phyloP scores from a whole-genome alignment of 1,284 basidiomycete species.

The Coniferiporia weirii region DNA sequence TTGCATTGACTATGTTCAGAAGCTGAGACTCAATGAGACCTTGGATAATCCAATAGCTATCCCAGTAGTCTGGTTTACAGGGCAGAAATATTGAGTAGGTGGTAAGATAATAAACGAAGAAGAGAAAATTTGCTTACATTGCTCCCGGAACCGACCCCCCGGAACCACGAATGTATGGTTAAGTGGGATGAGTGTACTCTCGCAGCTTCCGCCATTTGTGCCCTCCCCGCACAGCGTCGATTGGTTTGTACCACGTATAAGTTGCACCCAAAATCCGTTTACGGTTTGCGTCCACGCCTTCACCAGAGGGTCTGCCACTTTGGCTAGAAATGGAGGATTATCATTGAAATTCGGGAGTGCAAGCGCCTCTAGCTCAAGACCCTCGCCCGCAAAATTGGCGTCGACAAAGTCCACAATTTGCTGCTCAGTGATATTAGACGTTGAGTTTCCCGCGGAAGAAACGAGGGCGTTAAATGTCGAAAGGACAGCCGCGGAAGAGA shows the following conservation, averaged over 20 bases:
- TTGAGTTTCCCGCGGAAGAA: constrained; percentile 19
- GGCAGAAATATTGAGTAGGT: constrained; percentile 6
- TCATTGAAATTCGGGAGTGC: constrained; percentile 58
- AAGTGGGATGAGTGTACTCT: constrained; percentile 81
- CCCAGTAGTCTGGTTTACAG: constrained; percentile 62
- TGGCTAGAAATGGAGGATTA: constrained; percentile 64
- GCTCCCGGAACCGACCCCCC: constrained; percentile 70
- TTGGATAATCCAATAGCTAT: constrained; percentile 83
- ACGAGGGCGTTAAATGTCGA: constrained; percentile 39
- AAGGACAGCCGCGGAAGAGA: constrained; percentile 64
- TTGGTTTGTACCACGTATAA: constrained; percentile 72
- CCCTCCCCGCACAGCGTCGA: constrained; percentile 55
- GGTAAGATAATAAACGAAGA: not conserved
- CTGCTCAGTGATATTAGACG: constrained; percentile 45
- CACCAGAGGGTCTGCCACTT: constrained; percentile 67
- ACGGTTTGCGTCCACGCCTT: constrained; percentile 74
- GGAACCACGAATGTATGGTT: constrained; percentile 90
- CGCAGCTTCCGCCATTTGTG: constrained; percentile 51
- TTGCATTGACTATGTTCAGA: constrained; percentile 66
- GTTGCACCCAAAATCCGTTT: constrained; percentile 76
- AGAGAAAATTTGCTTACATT: constrained; percentile 42
- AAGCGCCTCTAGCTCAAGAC: constrained; percentile 71
- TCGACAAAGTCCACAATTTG: constrained; percentile 68
- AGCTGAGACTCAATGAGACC: constrained; percentile 80
- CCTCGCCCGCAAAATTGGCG: constrained; percentile 79